A percentile compares a stretch with the other conserved stretches of the same genome.
phyloP scores from a whole-genome alignment of 495 filamentous ascomycete species.

The Lichenothelia convexa region DNA sequence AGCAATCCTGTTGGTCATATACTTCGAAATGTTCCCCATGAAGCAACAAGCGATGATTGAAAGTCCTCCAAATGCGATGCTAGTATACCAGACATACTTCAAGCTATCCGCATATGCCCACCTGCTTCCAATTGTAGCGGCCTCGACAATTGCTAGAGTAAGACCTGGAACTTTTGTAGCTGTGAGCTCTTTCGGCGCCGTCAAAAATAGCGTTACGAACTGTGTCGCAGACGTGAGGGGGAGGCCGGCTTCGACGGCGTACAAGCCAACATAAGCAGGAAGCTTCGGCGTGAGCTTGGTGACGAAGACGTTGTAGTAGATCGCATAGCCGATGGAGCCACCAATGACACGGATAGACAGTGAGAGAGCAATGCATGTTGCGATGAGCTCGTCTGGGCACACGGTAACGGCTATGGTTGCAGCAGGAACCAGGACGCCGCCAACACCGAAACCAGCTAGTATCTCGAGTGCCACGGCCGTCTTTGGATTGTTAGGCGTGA shows the following conservation, averaged over 20 bases:
- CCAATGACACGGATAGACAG: constrained; percentile 55
- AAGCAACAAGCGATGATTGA: too few species aligned
- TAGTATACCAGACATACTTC: too few species aligned
- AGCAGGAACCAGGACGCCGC: constrained; percentile 17
- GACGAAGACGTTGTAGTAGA: constrained; percentile 62
- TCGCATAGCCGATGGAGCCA: constrained; percentile 50
- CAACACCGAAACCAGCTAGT: constrained; percentile 13
- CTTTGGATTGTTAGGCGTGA: constrained; percentile 14
- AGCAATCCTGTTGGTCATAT: too few species aligned
- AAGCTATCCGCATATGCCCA: too few species aligned
- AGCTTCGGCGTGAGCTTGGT: constrained; percentile 32
- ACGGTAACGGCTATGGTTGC: constrained; percentile 19
- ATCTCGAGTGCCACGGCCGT: constrained; percentile 11
- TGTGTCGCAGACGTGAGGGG: constrained; percentile 5
- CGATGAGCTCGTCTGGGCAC: constrained; percentile 16
- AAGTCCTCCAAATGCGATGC: too few species aligned
- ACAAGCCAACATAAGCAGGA: constrained; percentile 9
- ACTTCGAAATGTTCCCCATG: too few species aligned
- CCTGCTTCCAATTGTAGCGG: too few species aligned
- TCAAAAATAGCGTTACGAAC: constrained; percentile 15
- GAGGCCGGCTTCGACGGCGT: constrained; percentile 13
- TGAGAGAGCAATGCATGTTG: constrained; percentile 25
- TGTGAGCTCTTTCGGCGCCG: constrained; percentile 6
- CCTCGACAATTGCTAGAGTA: too few species aligned
- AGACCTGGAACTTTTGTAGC: too few species aligned